Evolutionary conservation across 345 rosid species (phyloP), one percentile per base, ranked within the genome.

Genomic region (Linum trigynum): DNA sequence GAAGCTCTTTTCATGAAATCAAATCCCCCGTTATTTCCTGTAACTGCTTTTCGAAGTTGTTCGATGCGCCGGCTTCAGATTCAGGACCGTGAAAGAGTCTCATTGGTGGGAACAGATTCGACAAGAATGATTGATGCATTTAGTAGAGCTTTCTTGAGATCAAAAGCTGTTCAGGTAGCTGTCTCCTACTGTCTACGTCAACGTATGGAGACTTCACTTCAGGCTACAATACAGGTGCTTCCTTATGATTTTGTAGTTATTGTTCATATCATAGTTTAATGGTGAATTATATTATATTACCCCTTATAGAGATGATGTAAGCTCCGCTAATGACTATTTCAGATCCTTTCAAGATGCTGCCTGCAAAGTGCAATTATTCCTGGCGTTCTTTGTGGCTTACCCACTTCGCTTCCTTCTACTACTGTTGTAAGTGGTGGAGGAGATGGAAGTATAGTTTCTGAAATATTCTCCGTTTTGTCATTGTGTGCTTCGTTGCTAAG

Each of bases 391-490:
- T 94, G 99, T 61, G 99, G 97, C 65, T 78, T 94, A 73, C 92
- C 97, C 72, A 90, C 81, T 75, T 85, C 99, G 71, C 83, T 88
- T 38, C 92, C 96, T 61, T 85, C 77, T 63, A 79, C 90, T 53
- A 88, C 96, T 16, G 71, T 88, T 61, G 88, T 90, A 74, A 90
- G 96, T 72, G 97, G 99, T 10, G 97, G 99, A 72, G 97, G 83
- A 56, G 96, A 94, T 72, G 90, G 95, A 69, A 94, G 96, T n/a
- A 79, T 90, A 72, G 69, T 88, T 62, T 85, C 96, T 5, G 97
- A 90, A 76, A 80, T 90, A 68, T 90, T 90, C 70, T 81, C 88
- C 59, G 64, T 90, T 70, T 71, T 94, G 66, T 86, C 87, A 37
- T 62, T 71, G 2, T 86, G 90, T 65, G 72, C 84, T 64, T 73